Conservation (phyloP, 495 filamentous ascomycete species). For the Aspergillus olivimuriae region DNA sequence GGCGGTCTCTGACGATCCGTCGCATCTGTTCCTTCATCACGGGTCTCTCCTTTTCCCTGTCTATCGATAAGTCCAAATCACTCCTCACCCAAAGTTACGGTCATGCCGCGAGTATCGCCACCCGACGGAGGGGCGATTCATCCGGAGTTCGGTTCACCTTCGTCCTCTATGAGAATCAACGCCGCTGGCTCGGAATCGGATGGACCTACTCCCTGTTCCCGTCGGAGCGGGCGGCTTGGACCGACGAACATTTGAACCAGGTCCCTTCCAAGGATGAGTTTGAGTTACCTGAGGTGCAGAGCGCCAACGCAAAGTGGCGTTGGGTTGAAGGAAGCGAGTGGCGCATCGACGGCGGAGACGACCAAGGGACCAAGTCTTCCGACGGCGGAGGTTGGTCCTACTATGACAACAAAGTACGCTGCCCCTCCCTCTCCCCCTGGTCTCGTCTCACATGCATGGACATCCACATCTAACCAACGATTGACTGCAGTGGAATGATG, state of each 20-base stretch:
- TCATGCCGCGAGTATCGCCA: conserved; percentile 39
- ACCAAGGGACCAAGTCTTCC: conserved; percentile 33
- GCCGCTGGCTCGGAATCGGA: conserved; percentile 88
- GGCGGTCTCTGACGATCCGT: conserved; percentile 75
- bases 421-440: not conserved
- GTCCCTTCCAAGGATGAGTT: conserved; percentile 76
- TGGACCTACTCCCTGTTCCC: conserved; percentile 90
- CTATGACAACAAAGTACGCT: conserved; percentile 88
- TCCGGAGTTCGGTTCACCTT: conserved; percentile 92
- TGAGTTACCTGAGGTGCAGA: conserved; percentile 78
- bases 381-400: conserved; percentile 87
- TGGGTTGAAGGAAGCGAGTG: conserved; percentile 84
- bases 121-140: conserved; percentile 49
- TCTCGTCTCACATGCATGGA: no score
- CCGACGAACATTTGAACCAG: conserved; percentile 86
- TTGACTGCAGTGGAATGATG: conserved; percentile 74
- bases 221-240: conserved; percentile 86
- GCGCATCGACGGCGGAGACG: conserved; percentile 74
- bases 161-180: conserved; percentile 92
- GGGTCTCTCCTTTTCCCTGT: conserved; percentile 62
- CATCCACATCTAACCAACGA: conserved; percentile 1
- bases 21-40: conserved; percentile 61
- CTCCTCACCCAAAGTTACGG: conserved; percentile 35
- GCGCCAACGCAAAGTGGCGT: conserved; percentile 74
- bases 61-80: conserved; percentile 21